These are phyloP conservation scores for Aspergillus wentii DNA, from an alignment of 495 filamentous ascomycete species.

Conservation along the genomic window DNA sequence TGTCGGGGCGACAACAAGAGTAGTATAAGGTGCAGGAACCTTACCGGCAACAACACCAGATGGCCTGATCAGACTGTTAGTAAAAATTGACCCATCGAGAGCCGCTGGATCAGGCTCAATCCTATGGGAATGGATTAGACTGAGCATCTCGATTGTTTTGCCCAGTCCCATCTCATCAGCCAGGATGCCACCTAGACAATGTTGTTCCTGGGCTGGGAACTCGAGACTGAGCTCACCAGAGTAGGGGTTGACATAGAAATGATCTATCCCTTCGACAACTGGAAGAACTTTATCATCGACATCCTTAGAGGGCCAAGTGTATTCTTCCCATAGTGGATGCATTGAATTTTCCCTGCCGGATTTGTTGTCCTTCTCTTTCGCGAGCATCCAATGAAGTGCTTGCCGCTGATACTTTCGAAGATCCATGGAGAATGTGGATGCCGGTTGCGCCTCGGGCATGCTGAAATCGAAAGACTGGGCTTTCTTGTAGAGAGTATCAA, in stretches of 20 bases:
- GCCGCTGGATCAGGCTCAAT: conserved; percentile 48
- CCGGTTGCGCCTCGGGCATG: conserved; percentile 79
- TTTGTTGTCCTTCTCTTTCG: conserved; percentile 80
- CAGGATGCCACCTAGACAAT: conserved; percentile 88
- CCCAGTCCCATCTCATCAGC: conserved; percentile 91
- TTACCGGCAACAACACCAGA: conserved; percentile 49
- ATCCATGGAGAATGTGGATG: conserved; percentile 73
- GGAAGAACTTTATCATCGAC: conserved; percentile 74
- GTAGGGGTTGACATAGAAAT: conserved; percentile 95
- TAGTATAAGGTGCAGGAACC: conserved; percentile 76
- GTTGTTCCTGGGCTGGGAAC: conserved; percentile 90
- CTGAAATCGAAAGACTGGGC: conserved; percentile 95
- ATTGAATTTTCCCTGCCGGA: conserved; percentile 68
- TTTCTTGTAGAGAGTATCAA: conserved; percentile 91
- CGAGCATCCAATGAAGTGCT: conserved; percentile 90
- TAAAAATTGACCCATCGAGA: conserved; percentile 28
- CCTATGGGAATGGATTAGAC: conserved; percentile 80
- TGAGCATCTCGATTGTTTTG: conserved; percentile 97
- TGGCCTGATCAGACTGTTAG: conserved; percentile 55
- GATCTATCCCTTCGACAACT: conserved; percentile 52
- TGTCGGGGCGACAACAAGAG: conserved; percentile 91
- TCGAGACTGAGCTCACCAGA: conserved; percentile 90
- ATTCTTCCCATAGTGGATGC: conserved; percentile 98
- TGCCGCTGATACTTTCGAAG: conserved; percentile 94
- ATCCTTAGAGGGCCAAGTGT: conserved; percentile 82